These are phyloP conservation scores for Hordeum vulgare DNA, from an alignment of 176 grass and related monocot species.

Conservation along the genomic window MorexV3_pseudomolecules_assembly NC_058524.1:485822008-485822507, in stretches of 20 bases:
- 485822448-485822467: slow-evolving; percentile 70
- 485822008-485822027: too few species aligned
- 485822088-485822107: too few species aligned
- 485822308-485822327: not conserved
- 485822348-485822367: slow-evolving; percentile 65
- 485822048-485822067: too few species aligned
- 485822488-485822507: not conserved
- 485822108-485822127: too few species aligned
- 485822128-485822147: too few species aligned
- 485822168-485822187: too few species aligned
- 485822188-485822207: too few species aligned
- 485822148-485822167: too few species aligned
- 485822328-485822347: not conserved
- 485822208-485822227: too few species aligned
- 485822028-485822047: too few species aligned
- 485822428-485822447: slow-evolving; percentile 89
- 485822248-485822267: not conserved
- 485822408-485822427: slow-evolving; percentile 74
- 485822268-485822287: not conserved
- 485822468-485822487: not conserved
- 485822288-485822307: not conserved
- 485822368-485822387: slow-evolving; percentile 79
- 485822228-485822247: too few species aligned
- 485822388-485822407: slow-evolving; percentile 79
- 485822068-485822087: too few species aligned